Evolutionary conservation across 2,329 filamentous ascomycete species (phyloP).

Genomic region (Furcasterigmium furcatum): DNA sequence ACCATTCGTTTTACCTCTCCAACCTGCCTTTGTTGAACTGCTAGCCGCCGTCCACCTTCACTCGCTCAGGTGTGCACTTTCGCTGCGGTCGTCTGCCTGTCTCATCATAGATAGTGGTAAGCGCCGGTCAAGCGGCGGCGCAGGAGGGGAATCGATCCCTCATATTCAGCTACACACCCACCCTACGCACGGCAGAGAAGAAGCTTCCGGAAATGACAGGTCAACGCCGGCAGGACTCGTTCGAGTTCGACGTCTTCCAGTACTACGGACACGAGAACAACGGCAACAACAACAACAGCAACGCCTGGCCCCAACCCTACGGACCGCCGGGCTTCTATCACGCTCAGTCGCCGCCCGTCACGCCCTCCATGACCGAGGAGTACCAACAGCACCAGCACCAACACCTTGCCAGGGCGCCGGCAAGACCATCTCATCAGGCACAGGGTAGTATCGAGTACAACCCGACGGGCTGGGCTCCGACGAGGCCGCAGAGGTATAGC

Average conservation of each 20-base stretch:
- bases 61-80: neutral
- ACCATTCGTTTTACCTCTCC: neutral
- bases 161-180: too few relatives aligned
- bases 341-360: neutral
- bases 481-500: slow-evolving; percentile 8
- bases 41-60: neutral
- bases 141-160: too few relatives aligned
- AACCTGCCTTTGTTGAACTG: neutral
- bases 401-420: neutral
- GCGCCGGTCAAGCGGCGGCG: too few relatives aligned
- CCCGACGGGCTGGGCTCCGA: neutral
- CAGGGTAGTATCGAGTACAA: slow-evolving; percentile 3
- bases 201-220: too few relatives aligned
- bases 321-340: neutral
- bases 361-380: neutral
- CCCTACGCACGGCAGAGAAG: too few relatives aligned
- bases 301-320: neutral
- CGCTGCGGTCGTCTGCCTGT: too few relatives aligned
- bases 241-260: slow-evolving; percentile 28
- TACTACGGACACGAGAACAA: slow-evolving; percentile 21
- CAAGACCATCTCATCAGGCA: neutral
- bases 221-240: slow-evolving; percentile 27
- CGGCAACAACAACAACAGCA: slow-evolving; percentile 6
- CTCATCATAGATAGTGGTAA: too few relatives aligned
- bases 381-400: slow-evolving; percentile 4